These are phyloP conservation scores for Metschnikowia proteae DNA, from an alignment of 805 yeast genomes.

Conservation along the genomic window DNA sequence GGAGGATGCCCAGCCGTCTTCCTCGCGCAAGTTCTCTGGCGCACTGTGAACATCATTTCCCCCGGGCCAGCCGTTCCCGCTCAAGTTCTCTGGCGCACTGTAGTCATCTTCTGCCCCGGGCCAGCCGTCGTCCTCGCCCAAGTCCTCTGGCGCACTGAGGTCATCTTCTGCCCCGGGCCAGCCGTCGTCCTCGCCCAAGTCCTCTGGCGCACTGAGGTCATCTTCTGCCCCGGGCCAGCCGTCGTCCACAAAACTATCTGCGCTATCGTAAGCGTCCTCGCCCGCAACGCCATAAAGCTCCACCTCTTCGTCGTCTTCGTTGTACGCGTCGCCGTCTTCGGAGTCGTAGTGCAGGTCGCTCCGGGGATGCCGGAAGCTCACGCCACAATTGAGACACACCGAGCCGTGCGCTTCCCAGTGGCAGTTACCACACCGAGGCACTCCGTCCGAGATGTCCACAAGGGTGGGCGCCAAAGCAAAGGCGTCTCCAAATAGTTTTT, in stretches of 20 bases:
- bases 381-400: conserved; percentile 66
- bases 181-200: conserved; percentile 6
- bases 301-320: conserved; percentile 32
- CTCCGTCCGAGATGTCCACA: conserved; percentile 65
- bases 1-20: not conserved
- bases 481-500: conserved; percentile 43
- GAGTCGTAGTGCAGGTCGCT: conserved; percentile 34
- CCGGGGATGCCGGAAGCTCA: conserved; percentile 40
- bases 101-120: no score
- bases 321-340: conserved; percentile 35
- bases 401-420: conserved; percentile 76
- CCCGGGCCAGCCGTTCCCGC: no score
- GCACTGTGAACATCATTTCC: not conserved
- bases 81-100: no score
- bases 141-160: no score
- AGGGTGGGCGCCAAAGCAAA: conserved; percentile 52
- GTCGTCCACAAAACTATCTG: conserved; percentile 19
- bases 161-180: conserved; percentile 13
- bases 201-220: not conserved
- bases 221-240: conserved; percentile 15
- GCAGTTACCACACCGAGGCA: conserved; percentile 69
- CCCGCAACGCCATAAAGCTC: conserved; percentile 15
- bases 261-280: conserved; percentile 16
- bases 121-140: no score
- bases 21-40: not conserved